A percentile compares a stretch with the other conserved stretches of the same genome.
These are phyloP conservation scores for Exophiala lecanii-corni DNA, from an alignment of 2,329 filamentous ascomycete genomes.

Conservation along the genomic window DNA sequence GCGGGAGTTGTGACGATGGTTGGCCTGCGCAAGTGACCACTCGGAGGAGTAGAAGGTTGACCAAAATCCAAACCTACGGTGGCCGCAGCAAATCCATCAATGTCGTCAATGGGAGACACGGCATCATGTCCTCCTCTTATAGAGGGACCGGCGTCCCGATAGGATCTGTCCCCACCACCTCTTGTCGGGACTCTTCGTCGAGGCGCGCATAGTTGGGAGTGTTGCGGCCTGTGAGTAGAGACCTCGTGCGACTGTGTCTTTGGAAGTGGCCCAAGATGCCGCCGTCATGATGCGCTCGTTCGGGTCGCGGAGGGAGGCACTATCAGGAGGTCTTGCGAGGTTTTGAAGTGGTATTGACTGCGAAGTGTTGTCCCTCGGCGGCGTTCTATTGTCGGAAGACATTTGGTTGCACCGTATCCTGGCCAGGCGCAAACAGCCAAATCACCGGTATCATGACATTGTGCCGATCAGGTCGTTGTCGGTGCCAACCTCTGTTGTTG, in stretches of 20 bases:
- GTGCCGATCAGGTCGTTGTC: no score
- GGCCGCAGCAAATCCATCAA: constrained; percentile 38
- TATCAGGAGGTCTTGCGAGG: constrained; percentile 43
- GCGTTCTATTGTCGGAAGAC: constrained; percentile 25
- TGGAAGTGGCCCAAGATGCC: constrained; percentile 25
- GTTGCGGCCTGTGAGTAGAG: constrained; percentile 42
- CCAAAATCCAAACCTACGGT: constrained; percentile 41
- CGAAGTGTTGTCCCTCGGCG: constrained; percentile 21
- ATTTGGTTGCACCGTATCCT: constrained; percentile 4
- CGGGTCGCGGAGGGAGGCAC: constrained; percentile 27
- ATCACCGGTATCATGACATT: background rate
- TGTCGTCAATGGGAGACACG: constrained; percentile 36
- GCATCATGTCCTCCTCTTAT: constrained; percentile 31
- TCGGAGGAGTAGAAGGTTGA: constrained; percentile 25
- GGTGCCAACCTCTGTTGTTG: no score
- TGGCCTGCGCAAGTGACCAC: constrained; percentile 16
- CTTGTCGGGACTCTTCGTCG: constrained; percentile 23
- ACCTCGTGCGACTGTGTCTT: constrained; percentile 38
- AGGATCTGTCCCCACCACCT: constrained; percentile 19
- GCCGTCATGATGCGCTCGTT: constrained; percentile 29
- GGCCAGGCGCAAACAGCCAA: background rate
- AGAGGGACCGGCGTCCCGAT: constrained; percentile 6
- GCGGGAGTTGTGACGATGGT: constrained; percentile 29
- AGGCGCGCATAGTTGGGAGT: constrained; percentile 29
- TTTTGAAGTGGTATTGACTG: constrained; percentile 68